These are phyloP conservation scores for Boehmeria nivea DNA, from an alignment of 306 rosid species.

Conservation along the genomic window DNA sequence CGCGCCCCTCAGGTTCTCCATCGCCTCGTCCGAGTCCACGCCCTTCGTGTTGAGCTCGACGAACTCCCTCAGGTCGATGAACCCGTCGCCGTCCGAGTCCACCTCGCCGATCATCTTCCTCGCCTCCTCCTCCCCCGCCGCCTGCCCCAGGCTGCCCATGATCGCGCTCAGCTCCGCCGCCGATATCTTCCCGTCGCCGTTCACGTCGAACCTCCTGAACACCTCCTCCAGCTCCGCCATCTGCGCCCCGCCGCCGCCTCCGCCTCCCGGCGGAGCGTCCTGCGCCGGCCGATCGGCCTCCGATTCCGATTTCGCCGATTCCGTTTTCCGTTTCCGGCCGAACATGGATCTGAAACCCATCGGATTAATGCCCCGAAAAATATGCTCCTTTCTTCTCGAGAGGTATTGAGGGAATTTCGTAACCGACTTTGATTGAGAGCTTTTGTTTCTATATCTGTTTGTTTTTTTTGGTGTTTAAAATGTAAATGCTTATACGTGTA, in stretches of 20 bases:
- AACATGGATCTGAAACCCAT: constrained; percentile 73
- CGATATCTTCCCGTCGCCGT: constrained; percentile 92
- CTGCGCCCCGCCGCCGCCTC: constrained; percentile 29
- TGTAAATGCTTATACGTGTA: neutral
- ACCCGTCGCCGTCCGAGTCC: constrained; percentile 83
- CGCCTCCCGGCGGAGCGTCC: constrained; percentile 16
- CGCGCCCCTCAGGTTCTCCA: constrained; percentile 73
- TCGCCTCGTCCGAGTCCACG: constrained; percentile 61
- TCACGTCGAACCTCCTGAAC: constrained; percentile 75
- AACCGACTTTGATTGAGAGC: neutral
- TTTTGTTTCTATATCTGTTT: neutral
- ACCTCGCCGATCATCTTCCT: constrained; percentile 60
- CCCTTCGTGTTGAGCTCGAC: constrained; percentile 77
- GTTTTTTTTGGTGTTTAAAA: neutral
- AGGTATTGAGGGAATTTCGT: neutral
- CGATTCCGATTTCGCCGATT: neutral
- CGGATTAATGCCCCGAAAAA: neutral
- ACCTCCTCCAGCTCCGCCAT: constrained; percentile 68
- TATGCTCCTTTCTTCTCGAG: too few relatives aligned
- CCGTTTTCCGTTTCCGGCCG: constrained; percentile 46
- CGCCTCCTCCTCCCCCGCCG: constrained; percentile 56
- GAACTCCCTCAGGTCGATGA: constrained; percentile 67
- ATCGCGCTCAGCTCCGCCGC: constrained; percentile 73
- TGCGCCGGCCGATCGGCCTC: neutral
- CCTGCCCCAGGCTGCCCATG: constrained; percentile 57